These are phyloP conservation scores for Davidsoniella virescens DNA, from an alignment of 2,329 filamentous ascomycete genomes.

Conservation along the genomic window DNA sequence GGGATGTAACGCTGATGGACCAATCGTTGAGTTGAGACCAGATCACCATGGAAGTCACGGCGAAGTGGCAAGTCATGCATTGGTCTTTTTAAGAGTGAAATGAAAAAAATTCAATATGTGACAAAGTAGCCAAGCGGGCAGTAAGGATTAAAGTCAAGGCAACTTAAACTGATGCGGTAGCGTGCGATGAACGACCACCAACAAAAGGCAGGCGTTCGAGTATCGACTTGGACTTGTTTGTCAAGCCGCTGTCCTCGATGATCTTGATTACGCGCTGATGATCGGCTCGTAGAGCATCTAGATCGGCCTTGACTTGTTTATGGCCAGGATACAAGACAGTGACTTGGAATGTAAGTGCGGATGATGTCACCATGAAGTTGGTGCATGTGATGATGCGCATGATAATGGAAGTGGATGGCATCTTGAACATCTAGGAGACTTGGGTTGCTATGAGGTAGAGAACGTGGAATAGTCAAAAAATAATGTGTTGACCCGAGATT, in stretches of 20 bases:
- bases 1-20: too few relatives aligned
- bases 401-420: constrained; percentile 15
- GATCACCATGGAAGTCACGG: too few relatives aligned
- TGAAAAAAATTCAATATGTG: too few relatives aligned
- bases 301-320: constrained; percentile 45
- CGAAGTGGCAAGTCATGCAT: too few relatives aligned
- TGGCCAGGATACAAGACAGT: constrained; percentile 58
- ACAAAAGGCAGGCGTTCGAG: neutral
- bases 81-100: too few relatives aligned
- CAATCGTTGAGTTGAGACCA: too few relatives aligned
- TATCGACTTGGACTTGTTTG: constrained; percentile 1
- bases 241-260: constrained; percentile 1
- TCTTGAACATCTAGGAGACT: neutral
- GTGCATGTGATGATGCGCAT: constrained; percentile 38
- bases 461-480: too few relatives aligned
- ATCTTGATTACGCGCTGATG: constrained; percentile 28
- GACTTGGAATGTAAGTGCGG: constrained; percentile 50
- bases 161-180: neutral
- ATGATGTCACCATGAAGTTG: constrained; percentile 49
- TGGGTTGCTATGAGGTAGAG: neutral
- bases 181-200: neutral
- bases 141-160: too few relatives aligned
- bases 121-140: too few relatives aligned
- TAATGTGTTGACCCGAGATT: too few relatives aligned
- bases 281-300: constrained; percentile 41